A percentile compares a stretch with the other conserved stretches of the same genome.
These are phyloP conservation scores for Pachysolen tannophilus DNA, from an alignment of 805 yeast genomes.

Conservation along the genomic window DNA sequence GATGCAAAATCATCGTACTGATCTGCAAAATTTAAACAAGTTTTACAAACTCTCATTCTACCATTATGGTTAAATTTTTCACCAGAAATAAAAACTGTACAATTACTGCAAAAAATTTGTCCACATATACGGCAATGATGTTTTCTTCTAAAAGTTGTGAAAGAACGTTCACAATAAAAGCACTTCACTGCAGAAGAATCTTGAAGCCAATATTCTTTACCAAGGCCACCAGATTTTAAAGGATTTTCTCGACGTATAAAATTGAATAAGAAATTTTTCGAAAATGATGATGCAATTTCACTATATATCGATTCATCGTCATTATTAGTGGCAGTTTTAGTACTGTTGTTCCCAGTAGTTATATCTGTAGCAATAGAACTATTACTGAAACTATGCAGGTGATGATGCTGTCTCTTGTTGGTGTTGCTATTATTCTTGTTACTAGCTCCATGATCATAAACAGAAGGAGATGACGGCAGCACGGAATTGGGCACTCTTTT, in stretches of 20 bases:
- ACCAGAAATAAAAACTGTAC: conserved; percentile 69
- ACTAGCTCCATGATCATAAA: too few relatives aligned
- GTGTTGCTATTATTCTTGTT: too few relatives aligned
- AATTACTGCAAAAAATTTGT: conserved; percentile 81
- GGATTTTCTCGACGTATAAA: conserved; percentile 5
- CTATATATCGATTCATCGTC: conserved; percentile 7
- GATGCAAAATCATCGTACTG: conserved; percentile 61
- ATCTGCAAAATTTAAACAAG: conserved; percentile 56
- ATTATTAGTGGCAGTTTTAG: not conserved
- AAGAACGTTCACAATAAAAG: conserved; percentile 69
- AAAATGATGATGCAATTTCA: conserved; percentile 7
- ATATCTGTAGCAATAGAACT: too few relatives aligned
- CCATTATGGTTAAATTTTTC: conserved; percentile 56
- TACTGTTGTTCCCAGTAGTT: too few relatives aligned
- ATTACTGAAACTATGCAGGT: too few relatives aligned
- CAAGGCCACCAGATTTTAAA: conserved; percentile 7
- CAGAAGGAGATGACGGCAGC: too few relatives aligned
- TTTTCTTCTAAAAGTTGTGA: conserved; percentile 79
- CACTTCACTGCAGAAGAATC: conserved; percentile 90
- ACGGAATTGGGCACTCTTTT: too few relatives aligned
- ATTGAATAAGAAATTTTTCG: conserved; percentile 7
- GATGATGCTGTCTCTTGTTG: too few relatives aligned
- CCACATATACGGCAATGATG: conserved; percentile 97
- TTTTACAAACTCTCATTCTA: conserved; percentile 67
- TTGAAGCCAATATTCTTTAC: conserved; percentile 84